These are phyloP conservation scores for Pseudonitzschia pungens DNA, from an alignment of 108 stramenopile genomes.

Conservation along the genomic window DNA sequence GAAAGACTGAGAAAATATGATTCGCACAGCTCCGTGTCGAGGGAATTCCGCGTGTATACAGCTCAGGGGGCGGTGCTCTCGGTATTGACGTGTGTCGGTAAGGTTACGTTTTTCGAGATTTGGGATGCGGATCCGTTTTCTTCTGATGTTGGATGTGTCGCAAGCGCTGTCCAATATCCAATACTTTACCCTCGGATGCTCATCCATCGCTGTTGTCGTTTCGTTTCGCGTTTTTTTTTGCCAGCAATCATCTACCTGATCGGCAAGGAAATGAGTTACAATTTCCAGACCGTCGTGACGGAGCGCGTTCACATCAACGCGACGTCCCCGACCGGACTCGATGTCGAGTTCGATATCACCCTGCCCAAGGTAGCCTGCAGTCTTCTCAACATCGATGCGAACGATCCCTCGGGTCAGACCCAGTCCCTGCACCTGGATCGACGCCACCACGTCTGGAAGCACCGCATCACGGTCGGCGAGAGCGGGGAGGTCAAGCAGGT, in stretches of 20 bases:
- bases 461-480: slow-evolving; percentile 48
- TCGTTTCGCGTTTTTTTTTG: background rate
- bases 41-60: slow-evolving; percentile 84
- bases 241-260: slow-evolving; percentile 63
- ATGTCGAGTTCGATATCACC: slow-evolving; percentile 89
- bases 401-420: slow-evolving; percentile 86
- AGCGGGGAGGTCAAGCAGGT: slow-evolving; percentile 21
- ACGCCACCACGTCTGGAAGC: slow-evolving; percentile 85
- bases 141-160: too few species aligned
- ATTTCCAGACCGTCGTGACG: slow-evolving; percentile 53
- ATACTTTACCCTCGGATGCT: background rate
- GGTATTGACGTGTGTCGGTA: slow-evolving; percentile 40
- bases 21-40: slow-evolving; percentile 68
- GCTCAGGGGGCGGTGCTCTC: slow-evolving; percentile 53
- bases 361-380: slow-evolving; percentile 83
- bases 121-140: background rate
- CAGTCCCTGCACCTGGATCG: slow-evolving; percentile 82
- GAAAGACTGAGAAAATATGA: slow-evolving; percentile 55
- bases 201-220: background rate
- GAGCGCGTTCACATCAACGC: slow-evolving; percentile 87
- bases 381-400: slow-evolving; percentile 84
- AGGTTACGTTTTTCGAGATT: slow-evolving; percentile 6
- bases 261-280: slow-evolving; percentile 61
- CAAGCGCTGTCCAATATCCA: too few species aligned
- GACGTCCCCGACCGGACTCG: slow-evolving; percentile 67